Conservation (phyloP, 73 alveolate species). For the Paramecium primaurelia region DNA sequence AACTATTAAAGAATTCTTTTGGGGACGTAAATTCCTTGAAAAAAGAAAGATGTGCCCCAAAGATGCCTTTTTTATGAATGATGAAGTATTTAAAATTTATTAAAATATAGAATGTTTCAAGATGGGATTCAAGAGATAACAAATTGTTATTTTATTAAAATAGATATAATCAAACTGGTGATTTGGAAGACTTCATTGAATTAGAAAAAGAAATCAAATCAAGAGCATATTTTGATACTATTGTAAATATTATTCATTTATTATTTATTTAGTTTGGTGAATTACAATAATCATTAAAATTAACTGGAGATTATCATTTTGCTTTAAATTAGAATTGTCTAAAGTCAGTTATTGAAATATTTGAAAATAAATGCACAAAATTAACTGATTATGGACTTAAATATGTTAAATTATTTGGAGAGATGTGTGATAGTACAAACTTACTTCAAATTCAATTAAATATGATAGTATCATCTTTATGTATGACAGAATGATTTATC, state of each 20-base stretch:
- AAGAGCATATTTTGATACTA: slow-evolving; percentile 22
- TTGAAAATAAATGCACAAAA: not conserved
- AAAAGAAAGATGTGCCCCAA: not conserved
- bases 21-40: not conserved
- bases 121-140: slow-evolving; percentile 28
- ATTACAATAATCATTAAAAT: not conserved
- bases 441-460: not conserved
- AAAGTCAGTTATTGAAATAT: not conserved
- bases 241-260: not conserved
- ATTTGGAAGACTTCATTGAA: not conserved
- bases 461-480: slow-evolving; percentile 3
- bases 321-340: not conserved
- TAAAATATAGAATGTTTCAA: not conserved
- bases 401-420: slow-evolving; percentile 28
- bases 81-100: not conserved
- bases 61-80: not conserved
- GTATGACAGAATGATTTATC: not conserved
- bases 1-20: slow-evolving; percentile 9
- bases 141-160: not conserved
- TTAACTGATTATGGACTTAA: slow-evolving; percentile 20
- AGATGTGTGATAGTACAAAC: not conserved
- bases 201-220: slow-evolving; percentile 29
- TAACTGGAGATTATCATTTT: not conserved
- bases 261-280: not conserved
- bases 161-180: not conserved